A percentile compares a stretch with the other conserved stretches of the same genome.
Conservation (phyloP, 345 rosid species). For the Sisymbrium altissimum region DNA sequence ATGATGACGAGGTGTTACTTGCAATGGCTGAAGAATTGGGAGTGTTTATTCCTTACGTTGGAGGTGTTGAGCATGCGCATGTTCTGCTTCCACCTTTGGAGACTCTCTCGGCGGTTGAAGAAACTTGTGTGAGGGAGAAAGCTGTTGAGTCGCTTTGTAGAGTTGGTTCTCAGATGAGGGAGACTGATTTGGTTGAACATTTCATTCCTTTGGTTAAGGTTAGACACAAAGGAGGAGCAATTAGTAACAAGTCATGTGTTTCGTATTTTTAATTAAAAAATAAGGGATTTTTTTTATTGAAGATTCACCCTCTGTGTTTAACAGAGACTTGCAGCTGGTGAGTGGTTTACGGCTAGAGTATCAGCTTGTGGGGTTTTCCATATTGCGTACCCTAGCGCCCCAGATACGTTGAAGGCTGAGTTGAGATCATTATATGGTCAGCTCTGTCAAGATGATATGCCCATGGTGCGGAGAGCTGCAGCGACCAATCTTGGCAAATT, state of each 20-base stretch:
- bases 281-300: background rate
- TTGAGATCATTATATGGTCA: constrained; percentile 58
- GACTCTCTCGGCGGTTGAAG: constrained; percentile 67
- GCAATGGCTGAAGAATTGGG: constrained; percentile 85
- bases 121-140: constrained; percentile 73
- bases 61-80: constrained; percentile 64
- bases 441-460: constrained; percentile 86
- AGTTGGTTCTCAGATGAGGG: constrained; percentile 75
- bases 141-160: constrained; percentile 67
- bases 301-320: background rate
- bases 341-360: constrained; percentile 83
- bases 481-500: constrained; percentile 74
- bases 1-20: constrained; percentile 74
- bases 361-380: constrained; percentile 80
- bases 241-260: background rate
- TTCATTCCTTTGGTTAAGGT: constrained; percentile 70
- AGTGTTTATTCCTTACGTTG: constrained; percentile 72
- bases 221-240: background rate
- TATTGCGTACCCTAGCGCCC: constrained; percentile 72
- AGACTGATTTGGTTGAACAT: constrained; percentile 60
- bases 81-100: constrained; percentile 66
- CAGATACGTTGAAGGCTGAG: constrained; percentile 56
- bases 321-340: constrained; percentile 77
- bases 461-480: constrained; percentile 89
- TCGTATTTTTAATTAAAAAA: background rate